These are phyloP conservation scores for Zasmidium angulare DNA, from an alignment of 2,329 filamentous ascomycete species.

Conservation along the genomic window DNA sequence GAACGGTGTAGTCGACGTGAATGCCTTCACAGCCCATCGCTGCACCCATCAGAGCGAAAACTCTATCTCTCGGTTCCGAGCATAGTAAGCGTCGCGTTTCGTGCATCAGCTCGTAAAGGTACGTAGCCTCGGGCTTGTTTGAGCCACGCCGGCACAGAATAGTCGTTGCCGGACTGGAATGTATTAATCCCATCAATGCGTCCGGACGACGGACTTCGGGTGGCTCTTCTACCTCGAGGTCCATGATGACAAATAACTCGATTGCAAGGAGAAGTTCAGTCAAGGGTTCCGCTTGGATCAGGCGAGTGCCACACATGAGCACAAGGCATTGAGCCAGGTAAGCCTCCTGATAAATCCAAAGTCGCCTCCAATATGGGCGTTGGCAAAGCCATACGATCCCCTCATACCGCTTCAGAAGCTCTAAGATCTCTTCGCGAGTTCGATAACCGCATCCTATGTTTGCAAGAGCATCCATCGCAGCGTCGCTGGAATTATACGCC, in stretches of 20 bases:
- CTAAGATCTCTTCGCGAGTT: neutral
- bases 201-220: neutral
- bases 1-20: constrained; percentile 2
- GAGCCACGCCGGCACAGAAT: neutral
- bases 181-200: neutral
- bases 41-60: constrained; percentile 7
- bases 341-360: neutral
- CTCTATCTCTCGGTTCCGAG: constrained; percentile 3
- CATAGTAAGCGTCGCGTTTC: neutral
- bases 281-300: neutral
- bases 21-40: neutral
- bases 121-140: neutral
- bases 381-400: neutral
- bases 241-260: neutral
- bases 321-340: neutral
- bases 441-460: too few species aligned
- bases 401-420: neutral
- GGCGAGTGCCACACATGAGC: neutral
- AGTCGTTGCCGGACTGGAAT: neutral
- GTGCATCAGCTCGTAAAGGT: neutral
- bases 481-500: neutral
- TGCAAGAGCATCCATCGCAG: neutral
- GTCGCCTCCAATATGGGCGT: neutral
- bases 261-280: neutral
- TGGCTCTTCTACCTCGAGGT: neutral